Conservation (phyloP, 805 yeast genomes). For the Candida yuanshanica region DNA sequence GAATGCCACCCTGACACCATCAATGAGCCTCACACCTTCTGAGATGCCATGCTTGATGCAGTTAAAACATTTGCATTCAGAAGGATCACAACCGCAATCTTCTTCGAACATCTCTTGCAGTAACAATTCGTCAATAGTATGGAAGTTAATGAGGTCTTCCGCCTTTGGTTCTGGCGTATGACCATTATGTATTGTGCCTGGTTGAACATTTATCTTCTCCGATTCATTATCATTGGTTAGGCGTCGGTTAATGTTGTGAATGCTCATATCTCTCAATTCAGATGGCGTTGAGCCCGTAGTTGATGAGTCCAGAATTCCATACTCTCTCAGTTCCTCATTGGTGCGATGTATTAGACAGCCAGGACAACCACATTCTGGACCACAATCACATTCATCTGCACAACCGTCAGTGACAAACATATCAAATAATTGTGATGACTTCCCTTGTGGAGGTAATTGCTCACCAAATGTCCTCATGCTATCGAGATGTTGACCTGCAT, state of each 20-base stretch:
- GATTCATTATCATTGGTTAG: background rate
- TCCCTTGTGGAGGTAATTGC: background rate
- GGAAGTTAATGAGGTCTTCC: conserved; percentile 9
- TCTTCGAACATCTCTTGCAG: conserved; percentile 13
- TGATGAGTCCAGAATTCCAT: conserved; percentile 19
- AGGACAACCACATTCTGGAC: conserved; percentile 20
- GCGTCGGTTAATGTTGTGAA: background rate
- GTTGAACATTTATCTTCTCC: background rate
- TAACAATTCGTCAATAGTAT: conserved; percentile 18
- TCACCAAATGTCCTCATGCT: background rate
- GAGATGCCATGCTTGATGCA: conserved; percentile 21
- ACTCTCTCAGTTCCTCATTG: conserved; percentile 18
- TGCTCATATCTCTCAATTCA: conserved; percentile 1
- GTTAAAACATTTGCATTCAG: conserved; percentile 15
- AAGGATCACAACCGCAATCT: conserved; percentile 15
- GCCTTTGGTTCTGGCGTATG: background rate
- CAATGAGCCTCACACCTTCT: conserved; percentile 18
- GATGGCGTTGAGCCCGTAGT: conserved; percentile 14
- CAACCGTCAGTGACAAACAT: conserved; percentile 20
- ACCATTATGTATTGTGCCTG: background rate
- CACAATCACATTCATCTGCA: conserved; percentile 23
- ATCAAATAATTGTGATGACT: conserved; percentile 11
- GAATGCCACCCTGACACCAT: conserved; percentile 11
- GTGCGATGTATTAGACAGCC: conserved; percentile 25
- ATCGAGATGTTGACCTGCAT: too few relatives aligned